Evolutionary conservation across 179 eudicot species (phyloP).

Genomic region (Pouteria campechiana): DNA sequence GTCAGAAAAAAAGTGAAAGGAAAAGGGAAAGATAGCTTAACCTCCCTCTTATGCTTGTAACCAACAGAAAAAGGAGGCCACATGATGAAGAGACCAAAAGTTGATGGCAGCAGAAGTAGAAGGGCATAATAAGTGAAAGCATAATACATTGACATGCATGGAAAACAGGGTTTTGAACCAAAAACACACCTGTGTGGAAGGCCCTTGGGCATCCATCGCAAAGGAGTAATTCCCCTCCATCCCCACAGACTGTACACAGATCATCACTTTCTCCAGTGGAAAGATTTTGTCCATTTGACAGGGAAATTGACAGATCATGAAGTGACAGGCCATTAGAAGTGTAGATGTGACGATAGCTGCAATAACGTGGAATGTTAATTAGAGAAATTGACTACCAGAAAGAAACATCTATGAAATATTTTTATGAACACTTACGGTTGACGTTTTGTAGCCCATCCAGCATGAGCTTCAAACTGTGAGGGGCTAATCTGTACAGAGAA

Average conservation of each 20-base stretch:
- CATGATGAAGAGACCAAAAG: too few species aligned
- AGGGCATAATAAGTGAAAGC: too few species aligned
- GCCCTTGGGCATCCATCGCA: conserved; percentile 90
- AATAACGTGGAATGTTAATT: too few species aligned
- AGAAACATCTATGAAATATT: background rate
- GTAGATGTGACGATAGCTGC: conserved; percentile 85
- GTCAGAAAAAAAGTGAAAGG: too few species aligned
- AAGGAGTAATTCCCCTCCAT: conserved; percentile 64
- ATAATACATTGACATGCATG: too few species aligned
- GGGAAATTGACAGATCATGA: conserved; percentile 74
- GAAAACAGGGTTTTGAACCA: background rate
- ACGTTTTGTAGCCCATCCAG: conserved; percentile 95
- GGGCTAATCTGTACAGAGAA: conserved; percentile 73
- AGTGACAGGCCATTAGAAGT: conserved; percentile 71
- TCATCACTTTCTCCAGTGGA: conserved; percentile 77
- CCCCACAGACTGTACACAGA: conserved; percentile 88
- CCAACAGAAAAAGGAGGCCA: too few species aligned
- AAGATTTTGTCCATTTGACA: conserved; percentile 67
- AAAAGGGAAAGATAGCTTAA: too few species aligned
- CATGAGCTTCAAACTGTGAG: conserved; percentile 96
- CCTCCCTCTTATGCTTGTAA: too few species aligned
- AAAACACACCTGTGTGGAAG: conserved; percentile 54
- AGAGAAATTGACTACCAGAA: conserved; percentile 1
- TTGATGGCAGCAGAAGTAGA: too few species aligned
- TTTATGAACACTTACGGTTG: conserved; percentile 98